Conservation (phyloP, 768 basidiomycete genomes). For the Hericium rajendrae region DNA sequence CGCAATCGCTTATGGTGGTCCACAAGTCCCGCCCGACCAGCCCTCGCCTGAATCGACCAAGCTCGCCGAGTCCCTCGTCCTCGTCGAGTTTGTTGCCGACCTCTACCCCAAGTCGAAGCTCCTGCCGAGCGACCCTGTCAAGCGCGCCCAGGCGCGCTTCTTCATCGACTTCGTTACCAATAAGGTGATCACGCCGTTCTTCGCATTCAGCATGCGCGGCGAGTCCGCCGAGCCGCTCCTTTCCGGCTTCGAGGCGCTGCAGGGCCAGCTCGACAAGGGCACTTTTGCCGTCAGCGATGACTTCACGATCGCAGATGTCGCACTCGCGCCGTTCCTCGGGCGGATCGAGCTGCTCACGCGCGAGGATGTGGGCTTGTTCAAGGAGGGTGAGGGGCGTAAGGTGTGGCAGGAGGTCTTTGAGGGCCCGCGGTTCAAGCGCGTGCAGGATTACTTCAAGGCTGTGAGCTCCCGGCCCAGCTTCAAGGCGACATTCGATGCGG, state of each 20-base stretch:
- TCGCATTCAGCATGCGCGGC: slow-evolving; percentile 23
- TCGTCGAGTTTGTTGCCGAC: slow-evolving; percentile 55
- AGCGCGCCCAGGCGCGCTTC: slow-evolving; percentile 45
- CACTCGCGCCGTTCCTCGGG: not conserved
- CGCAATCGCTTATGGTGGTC: slow-evolving; percentile 51
- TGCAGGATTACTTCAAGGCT: slow-evolving; percentile 37
- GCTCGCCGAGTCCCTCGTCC: slow-evolving; percentile 48
- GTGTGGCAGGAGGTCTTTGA: slow-evolving; percentile 30
- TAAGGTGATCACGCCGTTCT: slow-evolving; percentile 29
- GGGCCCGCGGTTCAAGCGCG: slow-evolving; percentile 38
- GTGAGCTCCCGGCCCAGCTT: slow-evolving; percentile 44
- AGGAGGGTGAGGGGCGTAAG: slow-evolving; percentile 36
- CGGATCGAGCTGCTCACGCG: not conserved
- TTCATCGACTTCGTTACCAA: slow-evolving; percentile 43
- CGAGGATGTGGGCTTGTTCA: slow-evolving; percentile 42
- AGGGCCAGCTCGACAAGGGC: slow-evolving; percentile 34
- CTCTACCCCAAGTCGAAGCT: slow-evolving; percentile 35
- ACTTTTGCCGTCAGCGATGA: slow-evolving; percentile 31
- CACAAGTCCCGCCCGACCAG: slow-evolving; percentile 36
- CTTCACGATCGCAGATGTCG: slow-evolving; percentile 37
- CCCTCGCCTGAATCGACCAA: slow-evolving; percentile 49
- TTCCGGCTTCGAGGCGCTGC: slow-evolving; percentile 34
- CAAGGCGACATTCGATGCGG: slow-evolving; percentile 44
- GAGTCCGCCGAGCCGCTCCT: slow-evolving; percentile 31
- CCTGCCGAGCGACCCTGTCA: slow-evolving; percentile 42